A percentile compares a stretch with the other conserved stretches of the same genome.
phyloP scores from a whole-genome alignment of 2,329 filamentous ascomycete species.

The Tolypocladium album region DNA sequence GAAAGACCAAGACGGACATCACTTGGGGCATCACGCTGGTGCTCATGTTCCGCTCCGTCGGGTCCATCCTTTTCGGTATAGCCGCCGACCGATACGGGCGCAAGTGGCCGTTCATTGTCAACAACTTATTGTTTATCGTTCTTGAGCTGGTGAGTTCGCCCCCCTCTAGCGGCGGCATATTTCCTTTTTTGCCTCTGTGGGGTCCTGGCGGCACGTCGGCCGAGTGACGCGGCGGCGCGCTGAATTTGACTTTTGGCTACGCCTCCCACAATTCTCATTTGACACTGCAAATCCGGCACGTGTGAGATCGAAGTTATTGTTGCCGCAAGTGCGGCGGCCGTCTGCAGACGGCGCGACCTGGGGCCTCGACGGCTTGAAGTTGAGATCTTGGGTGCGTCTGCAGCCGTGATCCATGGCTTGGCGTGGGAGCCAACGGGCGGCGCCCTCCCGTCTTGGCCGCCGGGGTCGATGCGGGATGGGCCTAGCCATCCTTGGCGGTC shows the following conservation, averaged over 20 bases:
- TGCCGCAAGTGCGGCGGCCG: not conserved
- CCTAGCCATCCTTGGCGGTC: not conserved
- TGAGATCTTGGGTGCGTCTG: not conserved
- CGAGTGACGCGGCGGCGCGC: not conserved
- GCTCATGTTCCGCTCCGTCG: constrained; percentile 48
- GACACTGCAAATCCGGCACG: not conserved
- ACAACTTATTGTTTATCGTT: constrained; percentile 61
- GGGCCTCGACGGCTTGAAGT: not conserved
- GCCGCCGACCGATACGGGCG: constrained; percentile 45
- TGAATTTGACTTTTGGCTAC: not conserved
- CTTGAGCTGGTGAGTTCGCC: constrained; percentile 53
- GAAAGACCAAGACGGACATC: constrained; percentile 43
- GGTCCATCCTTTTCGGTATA: constrained; percentile 43
- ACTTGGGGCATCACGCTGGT: constrained; percentile 56
- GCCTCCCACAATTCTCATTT: not conserved
- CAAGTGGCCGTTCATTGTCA: constrained; percentile 65
- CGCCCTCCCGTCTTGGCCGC: constrained; percentile 7
- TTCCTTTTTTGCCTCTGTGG: not conserved
- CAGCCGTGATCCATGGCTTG: not conserved
- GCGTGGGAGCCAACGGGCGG: not conserved
- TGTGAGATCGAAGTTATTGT: not conserved
- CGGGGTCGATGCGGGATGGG: not conserved
- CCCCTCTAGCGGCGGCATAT: not conserved
- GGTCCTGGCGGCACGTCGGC: not conserved
- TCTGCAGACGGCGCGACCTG: not conserved